phyloP scores from a whole-genome alignment of 1,284 basidiomycete species.

The Sporisorium sorghi region DNA sequence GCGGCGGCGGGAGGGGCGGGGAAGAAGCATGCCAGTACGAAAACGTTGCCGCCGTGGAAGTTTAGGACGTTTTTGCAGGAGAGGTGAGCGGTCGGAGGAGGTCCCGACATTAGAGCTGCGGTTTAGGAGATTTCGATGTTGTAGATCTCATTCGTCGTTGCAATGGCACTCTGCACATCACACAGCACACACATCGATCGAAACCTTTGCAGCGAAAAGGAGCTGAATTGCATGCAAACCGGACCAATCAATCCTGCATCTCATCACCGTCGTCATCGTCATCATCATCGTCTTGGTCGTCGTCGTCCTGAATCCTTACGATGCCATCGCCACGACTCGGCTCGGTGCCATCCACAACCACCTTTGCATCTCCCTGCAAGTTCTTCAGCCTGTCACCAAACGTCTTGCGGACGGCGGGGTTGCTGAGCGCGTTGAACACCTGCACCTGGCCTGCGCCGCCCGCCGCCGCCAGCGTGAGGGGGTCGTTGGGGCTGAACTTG shows the following conservation, averaged over 20 bases:
- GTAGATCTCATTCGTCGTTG: background rate
- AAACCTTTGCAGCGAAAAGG: background rate
- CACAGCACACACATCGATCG: background rate
- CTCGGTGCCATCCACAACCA: constrained; percentile 43
- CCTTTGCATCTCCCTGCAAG: constrained; percentile 14
- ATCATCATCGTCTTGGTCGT: constrained; percentile 46
- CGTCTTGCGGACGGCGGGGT: constrained; percentile 68
- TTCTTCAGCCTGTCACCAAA: constrained; percentile 68
- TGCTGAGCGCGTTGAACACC: constrained; percentile 81
- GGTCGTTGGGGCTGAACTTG: constrained; percentile 91
- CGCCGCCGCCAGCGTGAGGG: constrained; percentile 90
- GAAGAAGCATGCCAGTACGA: constrained; percentile 35
- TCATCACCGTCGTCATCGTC: constrained; percentile 40
- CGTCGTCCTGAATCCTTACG: constrained; percentile 46
- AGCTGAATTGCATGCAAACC: background rate
- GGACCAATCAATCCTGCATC: constrained; percentile 39
- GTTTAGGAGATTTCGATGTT: background rate
- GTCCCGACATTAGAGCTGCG: background rate
- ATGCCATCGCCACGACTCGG: constrained; percentile 50
- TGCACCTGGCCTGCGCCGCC: constrained; percentile 92
- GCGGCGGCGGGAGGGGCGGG: constrained; percentile 6
- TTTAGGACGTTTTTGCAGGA: constrained; percentile 43
- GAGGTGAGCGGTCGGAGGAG: constrained; percentile 17
- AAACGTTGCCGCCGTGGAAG: constrained; percentile 37
- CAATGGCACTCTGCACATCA: background rate